These are phyloP conservation scores for Bromus sterilis DNA, from an alignment of 176 grass and related monocot species.

Conservation along the genomic window DNA sequence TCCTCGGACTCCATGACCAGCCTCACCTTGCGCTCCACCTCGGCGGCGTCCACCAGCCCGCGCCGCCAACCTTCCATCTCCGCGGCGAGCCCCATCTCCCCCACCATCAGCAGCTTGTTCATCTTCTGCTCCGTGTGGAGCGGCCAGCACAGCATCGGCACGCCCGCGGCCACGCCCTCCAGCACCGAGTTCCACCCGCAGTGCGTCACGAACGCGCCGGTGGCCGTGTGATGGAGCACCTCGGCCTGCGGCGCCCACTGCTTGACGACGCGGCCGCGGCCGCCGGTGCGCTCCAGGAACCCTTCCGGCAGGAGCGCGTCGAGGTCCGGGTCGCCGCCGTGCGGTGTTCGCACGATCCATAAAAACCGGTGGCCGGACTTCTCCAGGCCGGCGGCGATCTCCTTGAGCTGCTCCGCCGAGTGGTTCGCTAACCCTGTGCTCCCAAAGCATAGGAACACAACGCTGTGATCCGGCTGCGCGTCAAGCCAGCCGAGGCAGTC, in stretches of 20 bases:
- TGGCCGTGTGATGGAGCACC: constrained; percentile 17
- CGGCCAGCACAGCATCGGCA: constrained; percentile 42
- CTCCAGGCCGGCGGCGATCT: constrained; percentile 38
- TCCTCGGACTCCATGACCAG: background rate
- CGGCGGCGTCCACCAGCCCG: background rate
- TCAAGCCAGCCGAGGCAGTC: constrained; percentile 19
- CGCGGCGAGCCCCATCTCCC: constrained; percentile 9
- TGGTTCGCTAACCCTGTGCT: background rate
- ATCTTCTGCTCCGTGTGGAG: constrained; percentile 36
- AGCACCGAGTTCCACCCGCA: constrained; percentile 43
- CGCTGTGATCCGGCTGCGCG: background rate
- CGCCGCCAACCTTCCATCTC: constrained; percentile 6
- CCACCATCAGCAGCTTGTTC: constrained; percentile 51
- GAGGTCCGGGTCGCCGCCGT: background rate
- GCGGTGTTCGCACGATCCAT: constrained; percentile 29
- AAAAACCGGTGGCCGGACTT: constrained; percentile 34
- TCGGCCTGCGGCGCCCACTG: constrained; percentile 47
- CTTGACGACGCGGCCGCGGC: constrained; percentile 22
- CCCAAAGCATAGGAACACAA: constrained; percentile 33
- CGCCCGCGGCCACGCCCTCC: constrained; percentile 16
- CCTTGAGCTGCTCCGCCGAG: constrained; percentile 22
- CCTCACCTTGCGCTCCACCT: constrained; percentile 25
- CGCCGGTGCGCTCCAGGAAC: constrained; percentile 19
- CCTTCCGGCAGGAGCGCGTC: background rate
- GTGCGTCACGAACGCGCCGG: constrained; percentile 38